phyloP scores from a whole-genome alignment of 129 eudicot genomes.

The Saussurea involucrata region DNA sequence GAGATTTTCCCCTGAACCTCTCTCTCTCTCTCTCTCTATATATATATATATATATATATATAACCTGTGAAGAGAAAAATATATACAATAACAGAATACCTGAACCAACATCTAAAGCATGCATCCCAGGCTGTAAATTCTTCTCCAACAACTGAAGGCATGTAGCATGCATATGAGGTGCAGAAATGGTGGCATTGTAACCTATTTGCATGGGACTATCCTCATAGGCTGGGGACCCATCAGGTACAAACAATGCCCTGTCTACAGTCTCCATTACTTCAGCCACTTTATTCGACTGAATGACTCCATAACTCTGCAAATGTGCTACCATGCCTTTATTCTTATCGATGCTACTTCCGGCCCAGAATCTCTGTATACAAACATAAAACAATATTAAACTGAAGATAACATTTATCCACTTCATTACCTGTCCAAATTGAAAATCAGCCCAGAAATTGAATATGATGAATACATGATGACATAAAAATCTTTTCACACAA shows the following conservation, averaged over 20 bases:
- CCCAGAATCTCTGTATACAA: slow-evolving; percentile 54
- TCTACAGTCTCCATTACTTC: slow-evolving; percentile 89
- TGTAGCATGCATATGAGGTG: slow-evolving; percentile 99
- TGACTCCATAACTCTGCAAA: slow-evolving; percentile 60
- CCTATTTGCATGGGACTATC: slow-evolving; percentile 94
- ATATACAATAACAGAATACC: slow-evolving; percentile 38
- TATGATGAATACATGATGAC: background rate
- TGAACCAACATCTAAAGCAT: slow-evolving; percentile 94
- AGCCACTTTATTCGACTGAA: slow-evolving; percentile 68
- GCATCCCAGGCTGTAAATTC: slow-evolving; percentile 94
- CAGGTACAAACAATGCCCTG: slow-evolving; percentile 91
- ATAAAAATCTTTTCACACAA: background rate
- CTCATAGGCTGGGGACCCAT: slow-evolving; percentile 65
- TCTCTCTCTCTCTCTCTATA: too few species aligned
- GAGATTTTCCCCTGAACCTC: too few species aligned
- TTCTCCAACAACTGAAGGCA: slow-evolving; percentile 88
- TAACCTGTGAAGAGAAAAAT: background rate
- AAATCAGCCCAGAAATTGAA: background rate
- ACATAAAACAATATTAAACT: slow-evolving; percentile 24
- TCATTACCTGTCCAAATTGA: slow-evolving; percentile 14
- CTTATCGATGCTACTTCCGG: slow-evolving; percentile 48
- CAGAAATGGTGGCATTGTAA: slow-evolving; percentile 93
- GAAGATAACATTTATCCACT: background rate
- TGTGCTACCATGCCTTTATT: slow-evolving; percentile 74
- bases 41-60: too few species aligned